Percentiles rank a stretch among this genome's conserved stretches.
phyloP scores from a whole-genome alignment of 495 filamentous ascomycete species.

The Hypoxylon rickii region DNA sequence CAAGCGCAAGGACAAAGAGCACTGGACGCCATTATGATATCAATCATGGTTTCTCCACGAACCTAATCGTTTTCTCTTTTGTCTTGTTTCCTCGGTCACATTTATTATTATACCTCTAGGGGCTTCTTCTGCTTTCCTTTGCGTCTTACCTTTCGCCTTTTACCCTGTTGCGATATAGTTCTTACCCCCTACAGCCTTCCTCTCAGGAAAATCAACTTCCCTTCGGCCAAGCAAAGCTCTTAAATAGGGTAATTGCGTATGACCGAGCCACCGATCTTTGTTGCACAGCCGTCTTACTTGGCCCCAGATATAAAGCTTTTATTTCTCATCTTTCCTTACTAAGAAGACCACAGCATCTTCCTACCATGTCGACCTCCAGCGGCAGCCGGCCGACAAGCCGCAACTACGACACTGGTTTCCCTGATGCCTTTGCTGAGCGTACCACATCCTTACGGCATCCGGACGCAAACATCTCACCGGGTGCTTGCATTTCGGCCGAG shows the following conservation, averaged over 20 bases:
- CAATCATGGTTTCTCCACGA: background rate
- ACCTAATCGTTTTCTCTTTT: background rate
- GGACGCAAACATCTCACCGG: conserved; percentile 33
- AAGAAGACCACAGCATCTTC: conserved; percentile 2
- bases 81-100: background rate
- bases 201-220: too few relatives aligned
- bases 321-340: background rate
- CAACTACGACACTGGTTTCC: conserved; percentile 38
- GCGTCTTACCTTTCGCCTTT: background rate
- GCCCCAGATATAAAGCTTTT: too few relatives aligned
- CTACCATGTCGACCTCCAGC: conserved; percentile 34
- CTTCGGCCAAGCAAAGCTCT: too few relatives aligned
- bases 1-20: background rate
- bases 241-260: too few relatives aligned
- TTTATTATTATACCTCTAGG: background rate
- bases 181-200: too few relatives aligned
- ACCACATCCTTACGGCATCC: conserved; percentile 40
- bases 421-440: conserved; percentile 35
- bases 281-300: too few relatives aligned
- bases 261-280: too few relatives aligned
- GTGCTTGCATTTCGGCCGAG: conserved; percentile 37
- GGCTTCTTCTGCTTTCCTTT: background rate
- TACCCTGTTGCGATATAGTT: too few relatives aligned
- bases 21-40: conserved; percentile 1
- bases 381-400: conserved; percentile 33